A percentile compares a stretch with the other conserved stretches of the same genome.
Conservation (phyloP, 2,329 filamentous ascomycete species). For the Colletotrichum graminicola region DNA sequence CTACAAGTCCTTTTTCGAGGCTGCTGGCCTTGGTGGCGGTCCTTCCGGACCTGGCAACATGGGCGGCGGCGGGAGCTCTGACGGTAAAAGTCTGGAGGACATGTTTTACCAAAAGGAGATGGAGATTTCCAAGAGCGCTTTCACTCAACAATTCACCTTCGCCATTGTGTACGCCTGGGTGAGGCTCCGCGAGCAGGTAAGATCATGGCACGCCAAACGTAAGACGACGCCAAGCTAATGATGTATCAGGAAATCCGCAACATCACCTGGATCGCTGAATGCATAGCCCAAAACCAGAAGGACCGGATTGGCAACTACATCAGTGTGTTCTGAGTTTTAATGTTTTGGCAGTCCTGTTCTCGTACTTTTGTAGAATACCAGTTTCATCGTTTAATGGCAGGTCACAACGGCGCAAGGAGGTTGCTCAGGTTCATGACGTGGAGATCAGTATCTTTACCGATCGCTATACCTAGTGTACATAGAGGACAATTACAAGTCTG, state of each 20-base stretch:
- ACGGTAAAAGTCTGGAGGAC: constrained; percentile 93
- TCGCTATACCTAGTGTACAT: constrained; percentile 61
- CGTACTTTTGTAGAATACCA: constrained; percentile 59
- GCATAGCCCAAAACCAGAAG: constrained; percentile 99
- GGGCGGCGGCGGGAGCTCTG: constrained; percentile 81
- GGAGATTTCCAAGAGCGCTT: constrained; percentile 95
- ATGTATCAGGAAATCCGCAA: constrained; percentile 94
- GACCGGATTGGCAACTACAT: constrained; percentile 99
- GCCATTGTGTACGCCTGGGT: constrained; percentile 98
- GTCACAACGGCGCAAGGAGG: constrained; percentile 53
- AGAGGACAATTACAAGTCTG: constrained; percentile 56
- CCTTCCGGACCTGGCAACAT: constrained; percentile 84
- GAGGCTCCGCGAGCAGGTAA: constrained; percentile 94
- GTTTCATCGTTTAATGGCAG: constrained; percentile 42
- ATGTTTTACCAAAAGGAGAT: constrained; percentile 99
- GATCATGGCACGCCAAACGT: constrained; percentile 32
- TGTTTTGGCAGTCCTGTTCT: constrained; percentile 46
- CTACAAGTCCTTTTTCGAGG: constrained; percentile 97
- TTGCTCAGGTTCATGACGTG: constrained; percentile 41
- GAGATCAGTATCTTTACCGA: constrained; percentile 43
- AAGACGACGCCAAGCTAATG: constrained; percentile 48
- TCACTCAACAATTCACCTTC: constrained; percentile 95
- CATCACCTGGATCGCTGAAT: constrained; percentile 99
- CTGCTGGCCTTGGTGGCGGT: constrained; percentile 81
- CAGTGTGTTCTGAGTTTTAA: constrained; percentile 80